Percentiles rank a stretch among this genome's conserved stretches.
phyloP scores from a whole-genome alignment of 768 basidiomycete species.

The Calocera cornea region DNA sequence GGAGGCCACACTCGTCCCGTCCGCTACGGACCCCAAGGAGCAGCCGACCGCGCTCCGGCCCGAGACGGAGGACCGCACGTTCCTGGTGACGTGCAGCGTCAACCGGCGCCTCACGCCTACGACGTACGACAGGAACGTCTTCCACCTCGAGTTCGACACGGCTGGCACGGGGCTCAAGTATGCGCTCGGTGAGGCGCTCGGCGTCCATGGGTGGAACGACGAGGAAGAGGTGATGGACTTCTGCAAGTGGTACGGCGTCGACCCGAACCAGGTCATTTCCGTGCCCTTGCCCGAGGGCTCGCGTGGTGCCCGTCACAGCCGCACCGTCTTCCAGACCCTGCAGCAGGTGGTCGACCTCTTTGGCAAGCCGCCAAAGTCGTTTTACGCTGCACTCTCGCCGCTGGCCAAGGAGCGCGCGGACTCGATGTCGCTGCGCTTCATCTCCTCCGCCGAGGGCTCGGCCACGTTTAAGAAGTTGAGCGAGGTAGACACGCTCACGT shows the following conservation, averaged over 20 bases:
- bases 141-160: slow-evolving; percentile 94
- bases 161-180: slow-evolving; percentile 87
- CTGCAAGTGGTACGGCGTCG: slow-evolving; percentile 81
- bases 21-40: slow-evolving; percentile 22
- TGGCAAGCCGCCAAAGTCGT: slow-evolving; percentile 88
- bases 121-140: slow-evolving; percentile 96
- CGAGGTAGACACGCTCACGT: slow-evolving; percentile 90
- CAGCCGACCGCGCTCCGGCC: slow-evolving; percentile 68
- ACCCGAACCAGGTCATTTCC: slow-evolving; percentile 64
- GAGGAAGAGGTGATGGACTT: slow-evolving; percentile 75
- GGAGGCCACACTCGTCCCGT: slow-evolving; percentile 50
- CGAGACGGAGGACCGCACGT: slow-evolving; percentile 77
- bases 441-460: slow-evolving; percentile 81
- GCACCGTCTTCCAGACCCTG: slow-evolving; percentile 87
- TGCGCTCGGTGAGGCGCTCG: slow-evolving; percentile 90
- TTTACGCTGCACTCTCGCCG: slow-evolving; percentile 75
- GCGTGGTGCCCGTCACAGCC: slow-evolving; percentile 48
- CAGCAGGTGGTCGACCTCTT: slow-evolving; percentile 97
- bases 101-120: slow-evolving; percentile 87
- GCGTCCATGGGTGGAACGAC: slow-evolving; percentile 97
- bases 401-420: slow-evolving; percentile 60
- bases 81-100: slow-evolving; percentile 83
- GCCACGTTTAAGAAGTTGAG: slow-evolving; percentile 89
- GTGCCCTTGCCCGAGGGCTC: slow-evolving; percentile 46
- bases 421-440: slow-evolving; percentile 71